phyloP scores from a whole-genome alignment of 1,284 basidiomycete genomes.

The Apiotrichum brassicae region DNA sequence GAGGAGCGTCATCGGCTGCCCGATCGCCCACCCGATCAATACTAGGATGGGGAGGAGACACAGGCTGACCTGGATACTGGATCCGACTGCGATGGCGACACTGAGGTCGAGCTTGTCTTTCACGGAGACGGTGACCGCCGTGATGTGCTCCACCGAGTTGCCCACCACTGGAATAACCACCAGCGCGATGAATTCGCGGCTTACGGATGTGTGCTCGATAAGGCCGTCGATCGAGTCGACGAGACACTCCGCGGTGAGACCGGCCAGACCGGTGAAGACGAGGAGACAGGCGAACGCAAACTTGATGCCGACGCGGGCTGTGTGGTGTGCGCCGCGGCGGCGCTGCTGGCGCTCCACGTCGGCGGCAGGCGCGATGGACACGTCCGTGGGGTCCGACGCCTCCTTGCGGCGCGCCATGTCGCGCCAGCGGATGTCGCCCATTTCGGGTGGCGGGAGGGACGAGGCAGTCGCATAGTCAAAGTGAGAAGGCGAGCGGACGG shows the following conservation, averaged over 20 bases:
- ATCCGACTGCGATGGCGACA: conserved; percentile 79
- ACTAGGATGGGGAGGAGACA: conserved; percentile 71
- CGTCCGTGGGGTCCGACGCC: background rate
- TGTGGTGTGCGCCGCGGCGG: conserved; percentile 6
- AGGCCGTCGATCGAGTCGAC: conserved; percentile 71
- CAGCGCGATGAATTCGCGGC: conserved; percentile 71
- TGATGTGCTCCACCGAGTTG: conserved; percentile 82
- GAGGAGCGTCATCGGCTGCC: conserved; percentile 49
- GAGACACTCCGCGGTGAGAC: conserved; percentile 78
- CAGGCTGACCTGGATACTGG: conserved; percentile 81
- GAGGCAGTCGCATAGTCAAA: background rate
- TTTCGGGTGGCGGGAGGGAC: too few species aligned
- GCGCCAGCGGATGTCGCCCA: too few species aligned
- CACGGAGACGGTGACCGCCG: conserved; percentile 78
- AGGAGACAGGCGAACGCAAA: conserved; percentile 36
- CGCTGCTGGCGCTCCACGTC: conserved; percentile 7
- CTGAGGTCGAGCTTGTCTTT: conserved; percentile 56
- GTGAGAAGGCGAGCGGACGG: background rate
- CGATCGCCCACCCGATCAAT: conserved; percentile 49
- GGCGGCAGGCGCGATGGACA: background rate
- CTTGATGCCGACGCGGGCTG: background rate
- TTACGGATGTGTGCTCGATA: conserved; percentile 48
- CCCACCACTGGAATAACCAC: conserved; percentile 78
- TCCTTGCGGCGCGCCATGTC: too few species aligned
- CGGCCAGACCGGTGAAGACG: conserved; percentile 41